Evolutionary conservation across 2,329 filamentous ascomycete species (phyloP), one percentile per base, ranked within the genome.

Genomic region (Dothistroma septosporum): DNA sequence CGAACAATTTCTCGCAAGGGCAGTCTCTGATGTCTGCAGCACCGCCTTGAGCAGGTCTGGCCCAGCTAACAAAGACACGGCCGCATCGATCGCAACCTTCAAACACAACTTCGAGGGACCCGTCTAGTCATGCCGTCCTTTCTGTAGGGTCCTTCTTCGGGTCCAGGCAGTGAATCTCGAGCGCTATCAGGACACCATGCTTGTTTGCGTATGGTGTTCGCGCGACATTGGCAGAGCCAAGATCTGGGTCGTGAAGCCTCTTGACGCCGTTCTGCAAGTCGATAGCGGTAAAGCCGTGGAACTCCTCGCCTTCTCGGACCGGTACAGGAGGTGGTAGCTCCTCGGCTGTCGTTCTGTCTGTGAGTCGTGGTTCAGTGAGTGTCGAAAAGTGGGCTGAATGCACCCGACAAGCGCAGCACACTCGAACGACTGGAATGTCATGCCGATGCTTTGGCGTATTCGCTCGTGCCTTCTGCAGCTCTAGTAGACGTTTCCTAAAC

Each of bases 391-490:
- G 70, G 9, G 68, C 58, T 3, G 62, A 37, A 44, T 68, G 65
- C 2, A 74, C 66, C 41, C 71, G 68, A 59, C 69, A 73, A 7
- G 68, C 68, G 56, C 70, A 71, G 28, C 65, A 65, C 46, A 73
- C 64, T 14, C 65, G 65, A 41, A 74, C 69, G 12, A 53, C 60
- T 6, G 72, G 70, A 14, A 66, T 56, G 14, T 60, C 49, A 21
- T 52, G 57, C 7, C 32, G 44, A 37, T 28, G 47, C 16, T 28
- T 33, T 33, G 21, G 50, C n/a, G 32, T 21, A 32, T 35, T 49
- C 14, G 57, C 55, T 50, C 59, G 55, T 14, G 52, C 35, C 55
- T 59, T 60, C 46, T 68, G 66, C 24, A 65, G 21, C 35, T 61
- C 65, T 22, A 67, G 58, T 28, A 66, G 53, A n/a, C 64, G 58